A percentile compares a stretch with the other conserved stretches of the same genome.
Conservation (phyloP, 164 flowering plant species). For the Nelumbo lutea region DNA sequence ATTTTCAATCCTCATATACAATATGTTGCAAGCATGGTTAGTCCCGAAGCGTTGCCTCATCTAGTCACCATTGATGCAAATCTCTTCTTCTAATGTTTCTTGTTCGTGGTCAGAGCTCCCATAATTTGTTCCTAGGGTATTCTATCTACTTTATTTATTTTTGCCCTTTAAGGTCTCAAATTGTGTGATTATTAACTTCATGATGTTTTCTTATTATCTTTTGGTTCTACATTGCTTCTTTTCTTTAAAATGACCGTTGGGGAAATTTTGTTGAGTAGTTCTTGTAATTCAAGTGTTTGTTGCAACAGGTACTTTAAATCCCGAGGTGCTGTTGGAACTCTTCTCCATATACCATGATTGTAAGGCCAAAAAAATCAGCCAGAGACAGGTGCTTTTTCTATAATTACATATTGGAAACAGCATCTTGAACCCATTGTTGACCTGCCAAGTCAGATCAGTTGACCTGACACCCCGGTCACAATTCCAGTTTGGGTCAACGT, state of each 20-base stretch:
- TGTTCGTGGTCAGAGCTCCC: background rate
- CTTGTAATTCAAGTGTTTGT: no score
- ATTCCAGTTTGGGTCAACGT: background rate
- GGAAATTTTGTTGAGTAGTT: no score
- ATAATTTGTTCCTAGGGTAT: background rate
- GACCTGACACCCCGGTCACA: background rate
- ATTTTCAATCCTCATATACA: no score
- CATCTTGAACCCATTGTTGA: no score
- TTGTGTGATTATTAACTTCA: background rate
- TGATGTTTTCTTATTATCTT: background rate
- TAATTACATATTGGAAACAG: no score
- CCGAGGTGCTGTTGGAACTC: slow-evolving; percentile 74
- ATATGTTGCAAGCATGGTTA: no score
- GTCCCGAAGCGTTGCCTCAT: no score
- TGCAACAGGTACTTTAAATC: slow-evolving; percentile 57
- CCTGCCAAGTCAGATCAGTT: no score
- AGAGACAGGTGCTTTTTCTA: slow-evolving; percentile 57
- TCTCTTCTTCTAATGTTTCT: background rate
- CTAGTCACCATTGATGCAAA: no score
- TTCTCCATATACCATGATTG: slow-evolving; percentile 80
- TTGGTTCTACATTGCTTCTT: background rate
- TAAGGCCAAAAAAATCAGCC: slow-evolving; percentile 59
- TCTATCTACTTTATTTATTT: background rate
- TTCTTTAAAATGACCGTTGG: background rate
- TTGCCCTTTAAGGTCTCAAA: background rate